Conservation (phyloP, 805 yeast genomes). For the Teunomyces atbi region DNA sequence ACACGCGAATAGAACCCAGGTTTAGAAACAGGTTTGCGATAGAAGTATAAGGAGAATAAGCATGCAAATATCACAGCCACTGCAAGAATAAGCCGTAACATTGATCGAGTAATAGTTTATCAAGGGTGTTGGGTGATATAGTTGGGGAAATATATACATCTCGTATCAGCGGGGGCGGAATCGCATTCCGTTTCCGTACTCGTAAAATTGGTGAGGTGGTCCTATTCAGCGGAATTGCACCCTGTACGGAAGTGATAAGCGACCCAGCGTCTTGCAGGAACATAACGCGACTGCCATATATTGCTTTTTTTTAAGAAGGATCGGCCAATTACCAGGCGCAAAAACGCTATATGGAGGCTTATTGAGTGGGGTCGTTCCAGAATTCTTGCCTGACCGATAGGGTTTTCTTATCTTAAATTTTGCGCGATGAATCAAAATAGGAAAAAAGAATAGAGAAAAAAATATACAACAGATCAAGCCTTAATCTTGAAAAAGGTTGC, state of each 20-base stretch:
- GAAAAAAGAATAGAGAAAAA: background rate
- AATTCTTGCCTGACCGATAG: too few relatives aligned
- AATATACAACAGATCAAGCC: background rate
- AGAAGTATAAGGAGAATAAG: background rate
- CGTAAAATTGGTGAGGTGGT: background rate
- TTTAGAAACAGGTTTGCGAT: background rate
- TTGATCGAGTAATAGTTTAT: too few relatives aligned
- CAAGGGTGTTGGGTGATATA: too few relatives aligned
- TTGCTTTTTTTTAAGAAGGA: too few relatives aligned
- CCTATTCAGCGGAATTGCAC: background rate
- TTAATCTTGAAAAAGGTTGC: background rate
- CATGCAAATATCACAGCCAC: background rate
- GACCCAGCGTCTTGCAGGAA: background rate
- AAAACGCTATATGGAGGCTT: too few relatives aligned
- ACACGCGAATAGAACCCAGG: background rate
- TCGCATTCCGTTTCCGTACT: background rate
- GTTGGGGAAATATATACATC: background rate
- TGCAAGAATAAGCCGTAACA: background rate
- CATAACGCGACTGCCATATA: too few relatives aligned
- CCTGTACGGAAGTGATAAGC: background rate
- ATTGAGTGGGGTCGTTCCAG: too few relatives aligned
- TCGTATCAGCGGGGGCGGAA: slow-evolving; percentile 3
- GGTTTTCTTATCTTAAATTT: too few relatives aligned
- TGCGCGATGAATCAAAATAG: background rate
- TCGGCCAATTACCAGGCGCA: too few relatives aligned